phyloP scores from a whole-genome alignment of 768 basidiomycete genomes.

The Galerina marginata region DNA sequence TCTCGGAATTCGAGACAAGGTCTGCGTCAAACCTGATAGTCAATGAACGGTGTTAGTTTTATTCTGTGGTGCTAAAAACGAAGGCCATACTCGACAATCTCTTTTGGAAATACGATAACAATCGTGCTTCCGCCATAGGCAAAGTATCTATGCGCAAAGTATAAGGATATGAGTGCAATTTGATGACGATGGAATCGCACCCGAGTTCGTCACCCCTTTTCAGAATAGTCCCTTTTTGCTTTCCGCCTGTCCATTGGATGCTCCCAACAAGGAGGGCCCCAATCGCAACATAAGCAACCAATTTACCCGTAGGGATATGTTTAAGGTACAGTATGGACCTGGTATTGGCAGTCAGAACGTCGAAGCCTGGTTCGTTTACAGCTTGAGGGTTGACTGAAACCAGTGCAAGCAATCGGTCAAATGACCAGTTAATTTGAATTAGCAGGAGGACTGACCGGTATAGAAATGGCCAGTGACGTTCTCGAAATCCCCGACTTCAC shows the following conservation, averaged over 20 bases:
- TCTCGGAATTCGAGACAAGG: conserved; percentile 56
- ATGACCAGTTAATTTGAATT: background rate
- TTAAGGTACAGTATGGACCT: conserved; percentile 61
- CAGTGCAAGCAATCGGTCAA: background rate
- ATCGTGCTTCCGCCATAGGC: conserved; percentile 83
- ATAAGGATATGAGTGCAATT: background rate
- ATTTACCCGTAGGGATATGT: conserved; percentile 47
- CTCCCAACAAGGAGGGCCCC: conserved; percentile 85
- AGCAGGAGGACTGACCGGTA: conserved; percentile 46
- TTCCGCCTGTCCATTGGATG: conserved; percentile 66
- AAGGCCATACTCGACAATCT: conserved; percentile 47
- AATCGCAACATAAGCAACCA: conserved; percentile 73
- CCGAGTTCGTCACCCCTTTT: conserved; percentile 72
- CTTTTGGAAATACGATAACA: conserved; percentile 62
- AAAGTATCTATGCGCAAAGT: conserved; percentile 52
- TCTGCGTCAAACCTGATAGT: conserved; percentile 62
- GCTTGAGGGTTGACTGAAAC: conserved; percentile 76
- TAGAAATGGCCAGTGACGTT: conserved; percentile 65
- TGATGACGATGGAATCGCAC: conserved; percentile 18
- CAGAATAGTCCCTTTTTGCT: conserved; percentile 46
- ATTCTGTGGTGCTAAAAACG: background rate
- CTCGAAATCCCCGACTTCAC: conserved; percentile 46
- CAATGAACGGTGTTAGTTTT: background rate
- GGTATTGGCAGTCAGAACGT: conserved; percentile 69
- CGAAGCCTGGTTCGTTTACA: conserved; percentile 66